Evolutionary conservation across 2,329 filamentous ascomycete genomes (phyloP).

Genomic region (Xylaria arbuscula): DNA sequence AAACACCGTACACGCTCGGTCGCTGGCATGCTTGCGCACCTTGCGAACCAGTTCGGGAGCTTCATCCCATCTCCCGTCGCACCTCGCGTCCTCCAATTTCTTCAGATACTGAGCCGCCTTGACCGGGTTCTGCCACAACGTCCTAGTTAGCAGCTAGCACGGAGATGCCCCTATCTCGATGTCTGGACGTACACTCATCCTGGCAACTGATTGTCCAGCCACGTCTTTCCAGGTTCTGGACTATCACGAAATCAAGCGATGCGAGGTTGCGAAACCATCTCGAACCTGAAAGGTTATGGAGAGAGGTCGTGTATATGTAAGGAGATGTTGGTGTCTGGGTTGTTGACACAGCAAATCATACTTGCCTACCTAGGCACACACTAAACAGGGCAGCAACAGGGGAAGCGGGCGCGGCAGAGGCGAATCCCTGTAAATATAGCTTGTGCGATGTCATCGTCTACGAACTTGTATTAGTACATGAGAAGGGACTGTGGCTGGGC

Average conservation of each 20-base stretch:
- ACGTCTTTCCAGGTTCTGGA: constrained; percentile 37
- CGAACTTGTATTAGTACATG: background rate
- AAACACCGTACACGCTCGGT: constrained; percentile 77
- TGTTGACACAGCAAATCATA: constrained; percentile 14
- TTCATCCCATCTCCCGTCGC: constrained; percentile 86
- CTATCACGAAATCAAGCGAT: constrained; percentile 42
- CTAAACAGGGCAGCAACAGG: constrained; percentile 11
- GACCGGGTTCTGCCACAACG: constrained; percentile 61
- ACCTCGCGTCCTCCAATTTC: constrained; percentile 86
- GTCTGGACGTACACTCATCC: constrained; percentile 47
- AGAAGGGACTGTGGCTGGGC: background rate
- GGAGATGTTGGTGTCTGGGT: constrained; percentile 9
- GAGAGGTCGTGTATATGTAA: constrained; percentile 14
- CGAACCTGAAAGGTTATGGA: constrained; percentile 28
- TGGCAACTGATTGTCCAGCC: constrained; percentile 37
- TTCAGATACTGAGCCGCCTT: constrained; percentile 87
- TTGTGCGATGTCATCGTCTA: constrained; percentile 25
- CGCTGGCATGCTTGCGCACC: constrained; percentile 90
- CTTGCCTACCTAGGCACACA: background rate
- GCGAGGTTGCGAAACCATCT: constrained; percentile 42
- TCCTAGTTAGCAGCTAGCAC: constrained; percentile 39
- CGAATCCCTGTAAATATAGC: constrained; percentile 20
- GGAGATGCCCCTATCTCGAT: constrained; percentile 25
- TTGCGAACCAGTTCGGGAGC: constrained; percentile 92
- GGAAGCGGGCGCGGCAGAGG: constrained; percentile 18